phyloP scores from a whole-genome alignment of 495 filamentous ascomycete species.

The Astrothelium macrocarpum region DNA sequence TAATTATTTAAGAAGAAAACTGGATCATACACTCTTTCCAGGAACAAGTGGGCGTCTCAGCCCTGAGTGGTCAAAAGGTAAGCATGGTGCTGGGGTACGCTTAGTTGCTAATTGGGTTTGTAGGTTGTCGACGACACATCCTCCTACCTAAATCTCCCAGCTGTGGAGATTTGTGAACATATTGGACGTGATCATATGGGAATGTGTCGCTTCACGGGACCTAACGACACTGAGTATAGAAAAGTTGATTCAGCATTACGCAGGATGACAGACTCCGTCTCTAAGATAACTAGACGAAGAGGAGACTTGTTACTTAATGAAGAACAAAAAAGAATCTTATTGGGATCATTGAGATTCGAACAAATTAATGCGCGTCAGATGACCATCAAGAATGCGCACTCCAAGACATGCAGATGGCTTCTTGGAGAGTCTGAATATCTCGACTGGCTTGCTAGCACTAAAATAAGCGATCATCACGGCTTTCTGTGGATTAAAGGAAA shows the following conservation, averaged over 20 bases:
- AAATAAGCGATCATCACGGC: conserved; percentile 7
- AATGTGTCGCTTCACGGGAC: conserved; percentile 35
- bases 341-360: neutral
- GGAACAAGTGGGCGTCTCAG: conserved; percentile 22
- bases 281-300: neutral
- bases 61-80: conserved; percentile 23
- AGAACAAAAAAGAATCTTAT: neutral
- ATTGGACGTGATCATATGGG: conserved; percentile 33
- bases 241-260: conserved; percentile 25
- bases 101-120: conserved; percentile 8
- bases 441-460: conserved; percentile 10
- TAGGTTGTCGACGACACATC: conserved; percentile 34
- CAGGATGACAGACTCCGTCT: conserved; percentile 6
- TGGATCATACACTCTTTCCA: conserved; percentile 35
- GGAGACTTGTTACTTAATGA: neutral
- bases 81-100: neutral
- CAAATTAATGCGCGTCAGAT: neutral
- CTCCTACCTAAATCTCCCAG: conserved; percentile 24
- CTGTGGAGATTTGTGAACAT: conserved; percentile 23
- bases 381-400: conserved; percentile 8
- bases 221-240: conserved; percentile 26
- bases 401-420: conserved; percentile 21
- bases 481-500: conserved; percentile 23
- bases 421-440: conserved; percentile 15
- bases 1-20: conserved; percentile 19